Evolutionary conservation across 2,329 filamentous ascomycete species (phyloP), one percentile per base, ranked within the genome.

Genomic region (Colletotrichum horii): DNA sequence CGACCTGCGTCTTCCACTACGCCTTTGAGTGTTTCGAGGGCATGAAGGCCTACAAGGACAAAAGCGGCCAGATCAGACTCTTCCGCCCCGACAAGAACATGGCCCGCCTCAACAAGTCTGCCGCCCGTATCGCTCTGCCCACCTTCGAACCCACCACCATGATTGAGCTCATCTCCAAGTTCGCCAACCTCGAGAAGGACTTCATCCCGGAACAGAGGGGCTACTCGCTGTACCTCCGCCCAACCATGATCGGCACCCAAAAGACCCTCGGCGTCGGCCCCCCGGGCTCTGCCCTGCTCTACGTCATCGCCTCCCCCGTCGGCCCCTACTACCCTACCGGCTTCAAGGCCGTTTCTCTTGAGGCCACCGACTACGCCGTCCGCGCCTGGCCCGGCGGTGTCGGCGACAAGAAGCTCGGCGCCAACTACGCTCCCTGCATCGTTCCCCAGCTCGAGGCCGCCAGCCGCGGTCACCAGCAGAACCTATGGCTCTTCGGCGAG

Each of bases 401-500:
- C 36, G 97, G 97, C 80, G 96, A 98, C 89, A 98, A 97, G 92
- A 99, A 99, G 89, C 93, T 99, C 38, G 97, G 97, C 77, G 97
- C 96, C 82, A 99, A 99, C 91, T 99, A 99, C 85, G 97, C 97
- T n/a, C 97, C 97, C 8, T 98, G 97, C 88, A 96, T 99, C 81
- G 89, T 98, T n/a, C 97, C 97, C 22, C 97, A 99, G 87, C 91
- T 97, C 81, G 92, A 98, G 86, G 97, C 97, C 56, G 95, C 96
- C 61, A 94, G 93, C 84, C 92, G 96, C 72, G 97, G 97, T 26
- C 98, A 96, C 90, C 96, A 98, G 87, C 97, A 99, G 89, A 99
- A 98, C 86, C 90, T 99, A 70, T 99, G 97, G 97, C 88, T 99
- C 36, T 99, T 98, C 83, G 96, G 96, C 58, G 93, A 97, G 82